Evolutionary conservation across 2,329 filamentous ascomycete genomes (phyloP).

Genomic region (Dactylellina sp.): DNA sequence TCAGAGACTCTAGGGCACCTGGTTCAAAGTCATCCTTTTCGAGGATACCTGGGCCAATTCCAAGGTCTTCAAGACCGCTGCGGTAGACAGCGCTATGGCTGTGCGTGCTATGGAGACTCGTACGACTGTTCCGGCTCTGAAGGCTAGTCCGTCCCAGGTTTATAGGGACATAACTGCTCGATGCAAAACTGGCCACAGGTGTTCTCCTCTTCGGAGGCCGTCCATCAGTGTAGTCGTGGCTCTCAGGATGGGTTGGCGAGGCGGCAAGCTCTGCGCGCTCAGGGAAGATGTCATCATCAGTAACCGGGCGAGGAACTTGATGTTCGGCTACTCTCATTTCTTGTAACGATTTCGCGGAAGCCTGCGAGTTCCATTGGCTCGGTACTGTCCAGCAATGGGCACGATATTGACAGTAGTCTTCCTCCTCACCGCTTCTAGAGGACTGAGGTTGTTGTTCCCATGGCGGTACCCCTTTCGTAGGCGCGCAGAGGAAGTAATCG

Average conservation of each 20-base stretch:
- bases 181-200: conserved; percentile 41
- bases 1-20: conserved; percentile 50
- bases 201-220: conserved; percentile 42
- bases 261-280: conserved; percentile 46
- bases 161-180: conserved; percentile 34
- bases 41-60: conserved; percentile 48
- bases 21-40: conserved; percentile 56
- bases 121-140: conserved; percentile 50
- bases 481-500: conserved; percentile 70
- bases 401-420: conserved; percentile 51
- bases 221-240: conserved; percentile 48
- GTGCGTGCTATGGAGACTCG: conserved; percentile 49
- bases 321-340: conserved; percentile 36
- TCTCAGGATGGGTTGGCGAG: conserved; percentile 30
- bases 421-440: conserved; percentile 42
- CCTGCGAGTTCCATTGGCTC: conserved; percentile 63
- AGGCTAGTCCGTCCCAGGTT: conserved; percentile 45
- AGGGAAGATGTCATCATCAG: conserved; percentile 48
- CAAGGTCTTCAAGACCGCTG: conserved; percentile 41
- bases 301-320: conserved; percentile 21
- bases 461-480: conserved; percentile 69
- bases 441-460: conserved; percentile 65
- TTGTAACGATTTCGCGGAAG: conserved; percentile 40
- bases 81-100: conserved; percentile 41
- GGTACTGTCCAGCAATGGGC: conserved; percentile 68